These are phyloP conservation scores for Aschersonia sp. DNA, from an alignment of 2,329 filamentous ascomycete genomes.

Conservation along the genomic window DNA sequence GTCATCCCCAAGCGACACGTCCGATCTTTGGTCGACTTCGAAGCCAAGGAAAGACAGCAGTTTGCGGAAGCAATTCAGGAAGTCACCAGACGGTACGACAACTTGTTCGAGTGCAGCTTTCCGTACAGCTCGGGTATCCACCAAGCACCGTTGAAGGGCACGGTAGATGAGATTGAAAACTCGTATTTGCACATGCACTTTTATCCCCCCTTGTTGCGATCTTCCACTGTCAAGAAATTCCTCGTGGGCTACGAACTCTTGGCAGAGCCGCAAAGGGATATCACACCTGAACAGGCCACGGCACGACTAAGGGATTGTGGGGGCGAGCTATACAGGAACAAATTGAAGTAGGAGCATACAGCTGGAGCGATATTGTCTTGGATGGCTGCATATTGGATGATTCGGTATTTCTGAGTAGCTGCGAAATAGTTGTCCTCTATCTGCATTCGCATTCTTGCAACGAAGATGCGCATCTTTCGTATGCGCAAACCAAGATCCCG, in stretches of 20 bases:
- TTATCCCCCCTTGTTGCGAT: conserved; percentile 83
- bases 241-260: conserved; percentile 92
- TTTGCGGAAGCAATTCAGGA: conserved; percentile 79
- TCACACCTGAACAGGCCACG: conserved; percentile 91
- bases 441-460: not conserved
- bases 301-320: conserved; percentile 60
- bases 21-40: conserved; percentile 71
- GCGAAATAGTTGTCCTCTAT: not conserved
- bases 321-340: conserved; percentile 73
- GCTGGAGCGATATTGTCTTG: not conserved
- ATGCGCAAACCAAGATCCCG: not conserved
- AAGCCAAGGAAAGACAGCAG: conserved; percentile 50
- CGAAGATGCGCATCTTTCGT: not conserved
- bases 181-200: conserved; percentile 96
- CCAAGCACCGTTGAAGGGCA: conserved; percentile 78
- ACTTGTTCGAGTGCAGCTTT: conserved; percentile 91
- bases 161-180: conserved; percentile 67
- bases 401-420: no score
- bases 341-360: conserved; percentile 8
- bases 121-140: conserved; percentile 96
- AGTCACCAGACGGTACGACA: conserved; percentile 84
- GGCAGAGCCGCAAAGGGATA: conserved; percentile 95
- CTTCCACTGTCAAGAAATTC: conserved; percentile 90
- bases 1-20: conserved; percentile 75
- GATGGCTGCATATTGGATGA: no score